Evolutionary conservation across 768 basidiomycete species (phyloP), one percentile per base, ranked within the genome.

Genomic region (Amanita muscaria): DNA sequence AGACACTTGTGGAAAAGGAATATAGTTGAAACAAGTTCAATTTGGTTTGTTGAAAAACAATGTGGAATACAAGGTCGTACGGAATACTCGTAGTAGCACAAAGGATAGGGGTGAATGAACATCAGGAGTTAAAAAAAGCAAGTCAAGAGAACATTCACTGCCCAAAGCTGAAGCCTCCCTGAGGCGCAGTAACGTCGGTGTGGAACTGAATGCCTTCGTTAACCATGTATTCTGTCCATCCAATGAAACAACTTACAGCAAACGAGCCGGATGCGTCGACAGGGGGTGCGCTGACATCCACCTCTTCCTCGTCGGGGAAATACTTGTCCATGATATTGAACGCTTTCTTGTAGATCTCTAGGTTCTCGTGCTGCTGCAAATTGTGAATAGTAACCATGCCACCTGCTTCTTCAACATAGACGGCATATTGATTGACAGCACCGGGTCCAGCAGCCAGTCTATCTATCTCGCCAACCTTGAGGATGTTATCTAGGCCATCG

Each of bases 281-380:
- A 34, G 73, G 77, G 14, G 88, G 77, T n/a, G 80, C 82, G 40
- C 77, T 83, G 42, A 88, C 80, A 58, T 90, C 90, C 41, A 88
- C 74, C 38, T 93, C 94, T 60, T 97, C 94, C 58, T 98, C 94
- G 51, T 93, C 91, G 25, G 92, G 90, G 85, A 94, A 96, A 71
- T 94, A 96, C 60, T 93, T 93, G 69, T 90, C 86, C 86, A 89
- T 89, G 58, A 90, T 96, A 64, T 90, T 90, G 75, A 92, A 99
- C 32, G 93, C 94, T 71, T 99, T 98, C 79, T 97, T 97, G 71
- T 99, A 99, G 56, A 99, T 98, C 56, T 98, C 94, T 66, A 97
- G 66, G 68, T 99, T 99, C 70, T 99, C 94, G 65, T 98, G 96
- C 65, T 94, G 92, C 68, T 99, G 96, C 44, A 98, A 79, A 65